Evolutionary conservation across 345 rosid species (phyloP).

Genomic region (Erysimum cheiranthoides): DNA sequence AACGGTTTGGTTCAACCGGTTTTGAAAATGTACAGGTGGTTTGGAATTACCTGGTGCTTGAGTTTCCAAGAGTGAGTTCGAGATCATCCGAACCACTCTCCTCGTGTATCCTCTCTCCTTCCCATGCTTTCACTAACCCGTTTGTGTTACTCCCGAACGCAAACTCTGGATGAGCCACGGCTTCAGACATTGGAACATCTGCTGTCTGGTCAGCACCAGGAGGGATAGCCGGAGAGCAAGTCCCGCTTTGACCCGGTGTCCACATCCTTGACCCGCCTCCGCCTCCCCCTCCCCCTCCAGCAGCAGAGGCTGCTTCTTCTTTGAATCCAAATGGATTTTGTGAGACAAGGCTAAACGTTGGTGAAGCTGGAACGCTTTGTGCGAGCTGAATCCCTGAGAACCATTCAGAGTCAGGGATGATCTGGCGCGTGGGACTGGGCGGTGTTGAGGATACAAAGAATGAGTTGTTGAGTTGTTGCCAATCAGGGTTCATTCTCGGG

Average conservation of each 20-base stretch:
- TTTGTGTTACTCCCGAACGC: constrained; percentile 76
- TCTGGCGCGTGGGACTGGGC: constrained; percentile 85
- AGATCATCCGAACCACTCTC: constrained; percentile 94
- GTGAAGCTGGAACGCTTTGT: constrained; percentile 81
- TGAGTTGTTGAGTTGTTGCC: constrained; percentile 67
- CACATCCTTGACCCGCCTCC: constrained; percentile 80
- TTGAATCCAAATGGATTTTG: constrained; percentile 75
- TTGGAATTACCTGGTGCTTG: constrained; percentile 65
- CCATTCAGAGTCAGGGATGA: constrained; percentile 86
- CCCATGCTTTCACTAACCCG: constrained; percentile 96
- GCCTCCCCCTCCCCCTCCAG: constrained; percentile 51
- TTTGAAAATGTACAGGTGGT: constrained; percentile 20
- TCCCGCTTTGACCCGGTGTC: constrained; percentile 98
- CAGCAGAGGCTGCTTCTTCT: constrained; percentile 63
- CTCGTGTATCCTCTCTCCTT: constrained; percentile 97
- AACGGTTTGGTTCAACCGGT: constrained; percentile 27
- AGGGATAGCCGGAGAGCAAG: constrained; percentile 90
- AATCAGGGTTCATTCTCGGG: constrained; percentile 65
- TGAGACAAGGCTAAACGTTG: constrained; percentile 86
- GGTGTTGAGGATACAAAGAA: constrained; percentile 90
- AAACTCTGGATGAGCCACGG: constrained; percentile 67
- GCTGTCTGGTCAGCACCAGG: constrained; percentile 75
- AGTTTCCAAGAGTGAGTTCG: constrained; percentile 95
- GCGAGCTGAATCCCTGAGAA: constrained; percentile 77
- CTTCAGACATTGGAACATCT: constrained; percentile 86